phyloP scores from a whole-genome alignment of 2,329 filamentous ascomycete genomes.

The Botrytis aclada region DNA sequence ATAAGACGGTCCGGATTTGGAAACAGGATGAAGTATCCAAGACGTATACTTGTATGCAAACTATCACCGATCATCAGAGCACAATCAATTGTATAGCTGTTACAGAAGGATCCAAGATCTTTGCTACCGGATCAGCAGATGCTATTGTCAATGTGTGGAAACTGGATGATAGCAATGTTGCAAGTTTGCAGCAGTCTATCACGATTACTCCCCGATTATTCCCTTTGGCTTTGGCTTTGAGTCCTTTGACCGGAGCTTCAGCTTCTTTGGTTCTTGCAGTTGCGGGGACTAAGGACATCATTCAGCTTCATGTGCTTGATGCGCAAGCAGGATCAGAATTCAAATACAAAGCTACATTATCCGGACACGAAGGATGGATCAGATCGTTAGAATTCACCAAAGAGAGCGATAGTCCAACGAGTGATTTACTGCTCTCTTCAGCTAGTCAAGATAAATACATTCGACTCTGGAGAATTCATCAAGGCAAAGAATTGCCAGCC shows the following conservation, averaged over 20 bases:
- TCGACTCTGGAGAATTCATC: constrained; percentile 82
- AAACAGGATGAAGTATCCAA: constrained; percentile 41
- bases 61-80: constrained; percentile 60
- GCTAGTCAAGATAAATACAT: constrained; percentile 98
- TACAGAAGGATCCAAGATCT: constrained; percentile 38
- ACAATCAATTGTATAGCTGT: constrained; percentile 69
- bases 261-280: constrained; percentile 68
- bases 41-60: constrained; percentile 47
- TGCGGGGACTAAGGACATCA: constrained; percentile 77
- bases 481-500: constrained; percentile 62
- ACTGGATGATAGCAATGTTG: constrained; percentile 46
- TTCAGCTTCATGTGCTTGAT: constrained; percentile 73
- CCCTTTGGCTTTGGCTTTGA: constrained; percentile 72
- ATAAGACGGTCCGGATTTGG: constrained; percentile 77
- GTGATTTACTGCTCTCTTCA: constrained; percentile 80
- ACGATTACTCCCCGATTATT: constrained; percentile 75
- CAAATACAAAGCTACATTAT: constrained; percentile 69
- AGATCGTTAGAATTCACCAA: constrained; percentile 75
- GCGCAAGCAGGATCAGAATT: constrained; percentile 50
- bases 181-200: constrained; percentile 66
- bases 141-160: constrained; percentile 70
- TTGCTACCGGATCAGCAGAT: constrained; percentile 81
- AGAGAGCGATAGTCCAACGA: constrained; percentile 52
- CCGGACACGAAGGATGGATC: constrained; percentile 94
- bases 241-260: constrained; percentile 49